phyloP scores from a whole-genome alignment of 352 stramenopile species.

The Aphanomyces euteiches region DNA sequence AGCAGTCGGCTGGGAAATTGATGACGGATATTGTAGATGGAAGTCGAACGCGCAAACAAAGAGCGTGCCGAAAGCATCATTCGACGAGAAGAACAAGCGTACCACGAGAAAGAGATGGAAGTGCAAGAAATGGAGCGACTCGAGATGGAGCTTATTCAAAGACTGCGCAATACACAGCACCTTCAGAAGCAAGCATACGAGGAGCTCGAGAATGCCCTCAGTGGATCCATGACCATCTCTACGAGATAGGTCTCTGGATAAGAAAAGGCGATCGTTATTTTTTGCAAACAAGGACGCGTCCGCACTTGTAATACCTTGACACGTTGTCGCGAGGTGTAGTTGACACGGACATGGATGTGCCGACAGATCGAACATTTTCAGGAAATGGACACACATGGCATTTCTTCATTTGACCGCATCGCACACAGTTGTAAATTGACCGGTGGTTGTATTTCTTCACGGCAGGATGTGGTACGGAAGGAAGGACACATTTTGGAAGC shows the following conservation, averaged over 20 bases:
- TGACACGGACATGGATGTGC: slow-evolving; percentile 12
- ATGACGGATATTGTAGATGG: slow-evolving; percentile 41
- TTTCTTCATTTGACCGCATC: slow-evolving; percentile 27
- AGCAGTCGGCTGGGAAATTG: neutral
- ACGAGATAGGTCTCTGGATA: neutral
- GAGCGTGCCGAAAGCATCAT: slow-evolving; percentile 62
- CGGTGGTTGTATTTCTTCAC: slow-evolving; percentile 22
- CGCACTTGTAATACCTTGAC: slow-evolving; percentile 30
- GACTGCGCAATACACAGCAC: slow-evolving; percentile 77
- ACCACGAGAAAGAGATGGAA: slow-evolving; percentile 54
- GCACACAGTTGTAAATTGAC: slow-evolving; percentile 29
- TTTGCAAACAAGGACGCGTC: slow-evolving; percentile 26
- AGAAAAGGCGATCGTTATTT: slow-evolving; percentile 1
- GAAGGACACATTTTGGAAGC: slow-evolving; percentile 17
- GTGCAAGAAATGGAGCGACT: slow-evolving; percentile 79
- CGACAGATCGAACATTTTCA: slow-evolving; percentile 24
- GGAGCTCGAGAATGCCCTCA: slow-evolving; percentile 73
- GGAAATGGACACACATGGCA: slow-evolving; percentile 20
- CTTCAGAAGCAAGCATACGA: slow-evolving; percentile 82
- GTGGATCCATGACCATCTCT: slow-evolving; percentile 33
- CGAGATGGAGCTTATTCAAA: slow-evolving; percentile 76
- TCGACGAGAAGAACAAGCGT: slow-evolving; percentile 56
- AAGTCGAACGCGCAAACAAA: slow-evolving; percentile 67
- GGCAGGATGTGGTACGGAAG: neutral
- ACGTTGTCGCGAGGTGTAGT: slow-evolving; percentile 19